Evolutionary conservation across 345 rosid genomes (phyloP), one percentile per base, ranked within the genome.

Genomic region (Hirschfeldia incana): DNA sequence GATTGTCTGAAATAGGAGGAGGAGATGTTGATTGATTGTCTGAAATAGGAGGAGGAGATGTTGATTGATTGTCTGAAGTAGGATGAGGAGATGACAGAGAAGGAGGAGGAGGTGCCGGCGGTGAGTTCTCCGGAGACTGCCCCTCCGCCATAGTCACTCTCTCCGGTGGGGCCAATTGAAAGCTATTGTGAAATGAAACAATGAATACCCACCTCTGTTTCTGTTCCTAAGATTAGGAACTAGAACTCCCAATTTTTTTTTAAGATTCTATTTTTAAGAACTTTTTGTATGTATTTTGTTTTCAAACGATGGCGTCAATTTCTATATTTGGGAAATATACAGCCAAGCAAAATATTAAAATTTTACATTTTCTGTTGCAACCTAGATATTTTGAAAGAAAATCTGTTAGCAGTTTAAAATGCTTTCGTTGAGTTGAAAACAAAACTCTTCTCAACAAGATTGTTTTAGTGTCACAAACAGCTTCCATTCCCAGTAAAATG

Each of bases 371-470:
- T 46, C 33, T 15, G 62, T 64, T 73, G 26, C 13, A 74, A 10
- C 26, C n/a, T 6, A 15, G 16, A 16, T 15, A 0, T 58, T 21
- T 1, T 3, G 16, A 5, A 12, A 29, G 32, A 60, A 29, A 12
- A 21, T 2, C 7, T 28, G 13, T 29, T 61, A 29, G 8, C 88
- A 90, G 90, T 90, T 89, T 89, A 87, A 90, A 87, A 5, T 77
- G 78, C 84, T 80, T 82, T 80, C 82, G 57, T 88, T 90, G 98
- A 89, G 88, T 90, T 76, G 92, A 92, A 89, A 94, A 89, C 92
- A 89, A 88, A 10, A 39, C 12, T 2, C 46, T 39, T 39, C 46
- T 10, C 12, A 39, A 3, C 10, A 39, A 39, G 13, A 39, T 4
- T 39, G 3, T 39, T 9, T 39, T 13, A 39, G 46, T 9, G 12